Conservation (phyloP, 352 stramenopile species). For the Globisporangium perplexum region DNA sequence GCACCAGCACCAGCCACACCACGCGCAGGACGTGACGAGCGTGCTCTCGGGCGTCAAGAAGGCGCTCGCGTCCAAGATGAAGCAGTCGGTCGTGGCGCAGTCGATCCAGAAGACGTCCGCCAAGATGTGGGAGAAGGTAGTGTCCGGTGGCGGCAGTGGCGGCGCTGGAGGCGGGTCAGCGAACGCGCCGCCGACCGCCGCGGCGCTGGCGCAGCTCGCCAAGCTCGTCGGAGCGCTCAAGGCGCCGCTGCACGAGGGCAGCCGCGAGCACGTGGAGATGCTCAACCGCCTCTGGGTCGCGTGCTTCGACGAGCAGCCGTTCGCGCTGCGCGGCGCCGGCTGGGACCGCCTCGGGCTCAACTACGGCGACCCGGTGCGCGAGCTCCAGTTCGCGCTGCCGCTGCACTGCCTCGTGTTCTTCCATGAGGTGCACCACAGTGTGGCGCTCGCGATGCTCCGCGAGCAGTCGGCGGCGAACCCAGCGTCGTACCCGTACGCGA, state of each 20-base stretch:
- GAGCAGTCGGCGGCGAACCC: slow-evolving; percentile 35
- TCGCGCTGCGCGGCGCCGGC: slow-evolving; percentile 28
- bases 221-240: slow-evolving; percentile 67
- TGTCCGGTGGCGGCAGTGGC: slow-evolving; percentile 10
- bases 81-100: slow-evolving; percentile 59
- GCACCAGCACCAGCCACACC: slow-evolving; percentile 14
- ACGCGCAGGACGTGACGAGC: slow-evolving; percentile 40
- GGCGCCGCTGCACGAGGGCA: slow-evolving; percentile 42
- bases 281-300: slow-evolving; percentile 60
- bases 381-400: slow-evolving; percentile 65
- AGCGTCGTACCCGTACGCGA: slow-evolving; percentile 58
- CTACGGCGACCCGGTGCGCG: slow-evolving; percentile 55
- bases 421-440: slow-evolving; percentile 59
- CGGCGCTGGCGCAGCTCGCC: slow-evolving; percentile 54
- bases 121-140: slow-evolving; percentile 75
- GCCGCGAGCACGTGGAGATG: slow-evolving; percentile 64
- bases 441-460: slow-evolving; percentile 62
- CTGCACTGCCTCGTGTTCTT: slow-evolving; percentile 84
- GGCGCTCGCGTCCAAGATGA: slow-evolving; percentile 77
- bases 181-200: slow-evolving; percentile 49
- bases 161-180: slow-evolving; percentile 6
- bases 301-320: slow-evolving; percentile 66
- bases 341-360: slow-evolving; percentile 69
- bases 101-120: slow-evolving; percentile 68
- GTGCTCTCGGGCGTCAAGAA: slow-evolving; percentile 77